These are phyloP conservation scores for Pichia paraexigua DNA, from an alignment of 805 yeast genomes.

Conservation along the genomic window DNA sequence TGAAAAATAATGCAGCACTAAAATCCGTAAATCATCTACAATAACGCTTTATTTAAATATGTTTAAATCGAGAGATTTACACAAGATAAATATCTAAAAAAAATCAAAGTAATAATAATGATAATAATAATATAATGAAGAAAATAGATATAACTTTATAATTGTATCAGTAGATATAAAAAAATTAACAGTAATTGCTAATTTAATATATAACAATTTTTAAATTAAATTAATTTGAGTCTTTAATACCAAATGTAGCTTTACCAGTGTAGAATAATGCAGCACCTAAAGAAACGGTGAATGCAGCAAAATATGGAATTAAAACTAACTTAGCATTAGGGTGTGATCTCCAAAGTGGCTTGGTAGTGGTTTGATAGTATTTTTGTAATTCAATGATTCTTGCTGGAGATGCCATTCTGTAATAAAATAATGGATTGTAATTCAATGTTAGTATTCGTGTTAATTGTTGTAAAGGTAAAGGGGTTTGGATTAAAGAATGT, in stretches of 20 bases:
- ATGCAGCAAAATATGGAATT: constrained; percentile 72
- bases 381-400: constrained; percentile 49
- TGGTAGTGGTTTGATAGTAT: constrained; percentile 47
- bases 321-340: constrained; percentile 65
- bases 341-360: constrained; percentile 48
- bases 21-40: too few species aligned
- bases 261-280: constrained; percentile 66
- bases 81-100: background rate
- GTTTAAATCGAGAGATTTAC: background rate
- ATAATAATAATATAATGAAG: background rate
- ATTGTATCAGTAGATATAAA: background rate
- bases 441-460: background rate
- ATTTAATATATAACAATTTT: too few species aligned
- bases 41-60: background rate
- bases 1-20: background rate
- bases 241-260: constrained; percentile 65
- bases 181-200: background rate
- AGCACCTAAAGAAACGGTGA: constrained; percentile 56
- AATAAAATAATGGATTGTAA: background rate
- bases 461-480: background rate
- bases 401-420: constrained; percentile 13
- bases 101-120: background rate
- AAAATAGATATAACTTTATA: background rate
- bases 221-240: constrained; percentile 13
- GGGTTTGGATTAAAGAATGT: background rate